Base-by-base conservation (phyloP, 2,329 filamentous ascomycete species). In the Colletotrichum lentis region DNA sequence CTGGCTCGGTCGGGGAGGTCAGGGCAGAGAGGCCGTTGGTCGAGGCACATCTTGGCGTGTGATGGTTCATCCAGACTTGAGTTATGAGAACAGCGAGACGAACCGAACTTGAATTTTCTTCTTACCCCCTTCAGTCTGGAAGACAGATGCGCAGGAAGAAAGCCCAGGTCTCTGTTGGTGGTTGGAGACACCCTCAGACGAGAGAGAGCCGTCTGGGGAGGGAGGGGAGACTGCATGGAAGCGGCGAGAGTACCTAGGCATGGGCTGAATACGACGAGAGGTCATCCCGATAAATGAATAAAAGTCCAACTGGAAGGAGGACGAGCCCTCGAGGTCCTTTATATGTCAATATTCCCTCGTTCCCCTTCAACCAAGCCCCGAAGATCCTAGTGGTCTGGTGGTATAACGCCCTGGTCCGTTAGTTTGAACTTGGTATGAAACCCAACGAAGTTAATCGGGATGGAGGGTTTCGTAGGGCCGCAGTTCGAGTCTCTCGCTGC, bases 401-500 rank as follows among this genome's bases (percentile, higher is more conserved):
- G 53, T 58, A 64, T 46, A 58, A 58, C 60, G 31, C 53, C 39
- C 39, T 52, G 50, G 24, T 44, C 44, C 60, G 52, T 53, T 46
- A 47, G 31, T 64, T 27, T 53, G 64, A 67, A 58, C 44, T 53
- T 64, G 52, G 46, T 57, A 64, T 52, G 22, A 41, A 58, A 67
- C 57, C 24, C n/a, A 39, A 14, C 50, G 22, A 12, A 53, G 20
- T 37, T 27, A 5, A 47, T 24, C 14, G 2, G 20, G 44, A 52
- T 60, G 47, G 16, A 49, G 20, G 31, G 3, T 41, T 67, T 64
- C n/a, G 39, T 49, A 64, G 46, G 53, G 53, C 41, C 18, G 41
- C 20, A 50, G 20, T 54, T 49, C 22, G 37, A 47, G 18, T 39
- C 60, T 7, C 43, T 43, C 31, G 10, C 43, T 39, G 27, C 46